phyloP scores from a whole-genome alignment of 2,329 filamentous ascomycete genomes.

The Fusarium sp. region DNA sequence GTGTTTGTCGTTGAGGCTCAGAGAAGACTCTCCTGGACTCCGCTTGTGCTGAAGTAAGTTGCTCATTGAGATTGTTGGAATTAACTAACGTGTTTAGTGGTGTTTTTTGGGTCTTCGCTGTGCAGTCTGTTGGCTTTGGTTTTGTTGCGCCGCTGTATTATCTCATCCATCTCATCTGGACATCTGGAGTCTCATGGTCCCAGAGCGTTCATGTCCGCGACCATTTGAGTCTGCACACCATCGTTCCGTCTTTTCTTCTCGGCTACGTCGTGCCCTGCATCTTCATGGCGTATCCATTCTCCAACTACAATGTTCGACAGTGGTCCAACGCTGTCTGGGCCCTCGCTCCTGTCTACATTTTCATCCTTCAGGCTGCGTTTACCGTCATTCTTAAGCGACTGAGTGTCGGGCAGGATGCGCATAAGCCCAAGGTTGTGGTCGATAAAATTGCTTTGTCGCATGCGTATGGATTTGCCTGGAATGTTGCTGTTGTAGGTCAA shows the following conservation, averaged over 20 bases:
- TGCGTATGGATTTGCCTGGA: conserved; percentile 43
- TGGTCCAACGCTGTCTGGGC: conserved; percentile 40
- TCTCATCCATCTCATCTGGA: conserved; percentile 34
- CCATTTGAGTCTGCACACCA: conserved; percentile 25
- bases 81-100: conserved; percentile 20
- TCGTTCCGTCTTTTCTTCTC: conserved; percentile 33
- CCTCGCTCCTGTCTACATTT: conserved; percentile 35
- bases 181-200: conserved; percentile 8
- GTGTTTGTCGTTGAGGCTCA: conserved; percentile 37
- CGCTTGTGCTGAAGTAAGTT: conserved; percentile 38
- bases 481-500: conserved; percentile 38
- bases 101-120: conserved; percentile 37
- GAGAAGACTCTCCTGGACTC: conserved; percentile 19
- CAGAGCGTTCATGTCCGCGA: conserved; percentile 35
- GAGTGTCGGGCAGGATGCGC: conserved; percentile 38
- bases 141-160: conserved; percentile 37
- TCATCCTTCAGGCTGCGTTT: conserved; percentile 24
- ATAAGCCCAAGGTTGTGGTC: conserved; percentile 18
- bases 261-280: conserved; percentile 38
- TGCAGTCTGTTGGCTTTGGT: conserved; percentile 41
- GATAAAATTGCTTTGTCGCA: conserved; percentile 37
- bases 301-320: conserved; percentile 31
- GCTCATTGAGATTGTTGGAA: too few species aligned
- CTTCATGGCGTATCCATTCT: conserved; percentile 37
- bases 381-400: conserved; percentile 29